Conservation (phyloP, 129 eudicot genomes). For the Dittrichia graveolens region DNA sequence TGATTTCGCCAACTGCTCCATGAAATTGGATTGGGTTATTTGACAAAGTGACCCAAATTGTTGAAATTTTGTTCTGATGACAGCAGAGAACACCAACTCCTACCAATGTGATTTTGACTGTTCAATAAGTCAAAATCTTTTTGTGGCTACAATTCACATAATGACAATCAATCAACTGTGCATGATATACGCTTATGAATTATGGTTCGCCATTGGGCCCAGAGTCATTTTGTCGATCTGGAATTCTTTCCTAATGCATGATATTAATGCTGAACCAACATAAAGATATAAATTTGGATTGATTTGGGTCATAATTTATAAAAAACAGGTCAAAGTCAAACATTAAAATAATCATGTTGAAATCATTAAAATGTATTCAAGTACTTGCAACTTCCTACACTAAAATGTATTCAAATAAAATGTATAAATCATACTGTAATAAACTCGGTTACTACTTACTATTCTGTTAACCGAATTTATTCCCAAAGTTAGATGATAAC, state of each 20-base stretch:
- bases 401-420: no score
- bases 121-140: conserved; percentile 16
- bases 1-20: conserved; percentile 69
- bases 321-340: no score
- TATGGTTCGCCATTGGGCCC: neutral
- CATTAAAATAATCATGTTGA: no score
- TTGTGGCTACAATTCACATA: conserved; percentile 13
- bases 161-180: conserved; percentile 20
- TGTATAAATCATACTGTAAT: no score
- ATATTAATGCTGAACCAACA: no score
- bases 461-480: no score
- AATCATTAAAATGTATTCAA: no score
- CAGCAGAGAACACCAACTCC: conserved; percentile 55
- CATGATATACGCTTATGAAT: conserved; percentile 14
- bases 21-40: conserved; percentile 39
- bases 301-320: no score
- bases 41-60: conserved; percentile 52
- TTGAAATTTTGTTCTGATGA: conserved; percentile 44
- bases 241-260: neutral
- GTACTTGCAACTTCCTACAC: no score
- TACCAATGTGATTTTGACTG: conserved; percentile 50
- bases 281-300: no score
- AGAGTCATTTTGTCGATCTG: neutral
- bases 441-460: no score
- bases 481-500: no score